Evolutionary conservation across 2,329 filamentous ascomycete species (phyloP), one percentile per base, ranked within the genome.

Genomic region (Colletotrichum liaoningense): DNA sequence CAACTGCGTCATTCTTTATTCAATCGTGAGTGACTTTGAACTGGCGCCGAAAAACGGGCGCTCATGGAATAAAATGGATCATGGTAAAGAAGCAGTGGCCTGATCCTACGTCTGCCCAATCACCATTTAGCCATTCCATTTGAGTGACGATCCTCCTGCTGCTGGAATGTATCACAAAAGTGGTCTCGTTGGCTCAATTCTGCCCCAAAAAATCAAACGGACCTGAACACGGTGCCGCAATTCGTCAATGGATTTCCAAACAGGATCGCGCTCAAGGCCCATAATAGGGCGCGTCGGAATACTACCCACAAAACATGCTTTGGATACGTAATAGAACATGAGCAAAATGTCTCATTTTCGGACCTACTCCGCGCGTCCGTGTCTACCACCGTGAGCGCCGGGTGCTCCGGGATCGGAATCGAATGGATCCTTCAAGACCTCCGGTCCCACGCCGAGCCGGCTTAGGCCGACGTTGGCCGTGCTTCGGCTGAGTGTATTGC

Each of bases 401-500:
- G 3, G 11, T 22, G 12, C 58, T 64, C 66, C 66, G 70, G 52
- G 33, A 65, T 73, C 66, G 70, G 70, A 64, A 63, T 33, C 11
- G 7, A 8, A 28, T 14, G 30, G n/a, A 26, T 26, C 26, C 22
- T 2, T 42, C 9, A 7, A 7, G n/a, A 4, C 46, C 52, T 28
- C 26, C n/a, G 35, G 64, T 19, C 64, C 57, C 22, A 46, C n/a
- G 4, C 59, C 58, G 55, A 52, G 52, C 66, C 65, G 46, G n/a
- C 38, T 69, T 73, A 33, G 49, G 70, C 66, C 70, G 70, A 73
- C 14, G 55, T 19, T 70, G 42, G 55, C 68, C 68, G 68, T 28
- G 12, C 12, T 56, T 28, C 12, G 28, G 6, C 12, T 28, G 26
- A 11, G 7, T 9, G 35, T 24, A 11, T 28, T 49, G 12, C 26